Base-by-base conservation (phyloP, 495 filamentous ascomycete species). In the Opeltia flavorubescens region DNA sequence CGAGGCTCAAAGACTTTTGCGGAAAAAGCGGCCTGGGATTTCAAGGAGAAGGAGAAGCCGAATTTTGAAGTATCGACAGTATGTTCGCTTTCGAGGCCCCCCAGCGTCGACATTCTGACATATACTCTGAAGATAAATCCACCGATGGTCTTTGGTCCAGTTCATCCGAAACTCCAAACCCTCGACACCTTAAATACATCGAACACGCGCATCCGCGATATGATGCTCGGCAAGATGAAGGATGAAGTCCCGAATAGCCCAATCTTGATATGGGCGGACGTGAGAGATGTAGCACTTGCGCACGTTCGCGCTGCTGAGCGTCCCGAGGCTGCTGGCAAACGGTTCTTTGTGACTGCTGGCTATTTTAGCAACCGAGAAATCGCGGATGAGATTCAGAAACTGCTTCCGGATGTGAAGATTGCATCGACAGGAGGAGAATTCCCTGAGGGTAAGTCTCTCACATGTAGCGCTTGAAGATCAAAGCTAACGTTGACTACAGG, bases 1-100 rank as follows among this genome's bases (percentile, higher is more conserved):
- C 69, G 80, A 24, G 82, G 70, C 17, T 79, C 75, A 50, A 86
- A 85, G 63, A 75, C 70, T 11, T 70, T 72, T 31, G 71, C 71
- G 5, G 81, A 86, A 54, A 78, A 74, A 55, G 83, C 85, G 2
- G 84, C 84, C 0, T 91, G 84, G 84, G 76, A 87, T 5, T 88
- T 88, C 55, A 64, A 87, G 3, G 77, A 84, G 62, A 77, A 80
- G 39, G 80, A 86, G 61, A 84, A 86, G 61, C 84, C 82, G 0
- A 78, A 77, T 54, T 91, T 91, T 54, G 73, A 78, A 31, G 51
- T 96, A 36, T 69, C 76, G 7, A 93, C 86, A 0, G 71, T 89
- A 55, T 78, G 78, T 55, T 13, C 6, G 6, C 6, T 31, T 6
- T 31, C 29, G 6, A 6, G 13, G 6, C 29, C 71, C 74, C 12